A percentile compares a stretch with the other conserved stretches of the same genome.
Conservation (phyloP, 768 basidiomycete genomes). For the Rhizopogon vinicolor region DNA sequence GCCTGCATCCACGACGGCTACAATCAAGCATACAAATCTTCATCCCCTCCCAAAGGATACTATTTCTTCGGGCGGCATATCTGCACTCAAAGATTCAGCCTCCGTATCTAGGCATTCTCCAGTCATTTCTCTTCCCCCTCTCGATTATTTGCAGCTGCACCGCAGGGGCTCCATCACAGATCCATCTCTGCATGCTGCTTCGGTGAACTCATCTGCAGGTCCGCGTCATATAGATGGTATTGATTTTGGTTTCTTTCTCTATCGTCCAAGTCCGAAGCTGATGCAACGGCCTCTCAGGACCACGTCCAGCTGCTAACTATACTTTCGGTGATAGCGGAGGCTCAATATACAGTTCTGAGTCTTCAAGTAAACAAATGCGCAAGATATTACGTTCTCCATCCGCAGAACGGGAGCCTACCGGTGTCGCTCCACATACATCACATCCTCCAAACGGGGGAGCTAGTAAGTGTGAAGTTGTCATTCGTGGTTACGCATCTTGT, state of each 20-base stretch:
- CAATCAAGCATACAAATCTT: constrained; percentile 4
- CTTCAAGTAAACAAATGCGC: constrained; percentile 35
- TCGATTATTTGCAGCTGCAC: constrained; percentile 76
- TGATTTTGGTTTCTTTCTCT: constrained; percentile 9
- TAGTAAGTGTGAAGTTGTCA: constrained; percentile 16
- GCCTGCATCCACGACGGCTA: constrained; percentile 8
- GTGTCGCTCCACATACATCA: constrained; percentile 14
- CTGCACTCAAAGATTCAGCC: constrained; percentile 25
- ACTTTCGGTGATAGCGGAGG: constrained; percentile 54
- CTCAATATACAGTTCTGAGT: constrained; percentile 36
- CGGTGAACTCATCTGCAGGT: constrained; percentile 20
- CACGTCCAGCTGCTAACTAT: constrained; percentile 62
- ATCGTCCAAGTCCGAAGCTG: constrained; percentile 12
- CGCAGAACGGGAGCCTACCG: constrained; percentile 30
- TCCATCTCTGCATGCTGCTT: constrained; percentile 67
- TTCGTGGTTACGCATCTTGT: constrained; percentile 9
- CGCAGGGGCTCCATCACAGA: constrained; percentile 83
- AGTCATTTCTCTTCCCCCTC: constrained; percentile 62
- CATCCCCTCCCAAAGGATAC: constrained; percentile 4
- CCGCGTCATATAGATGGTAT: constrained; percentile 17
- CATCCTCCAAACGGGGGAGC: constrained; percentile 15
- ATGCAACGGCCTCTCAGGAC: constrained; percentile 35
- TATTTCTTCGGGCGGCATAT: constrained; percentile 14
- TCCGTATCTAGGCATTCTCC: constrained; percentile 41
- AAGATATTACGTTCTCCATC: constrained; percentile 60